These are phyloP conservation scores for Cylindrodendrum hubeiense DNA, from an alignment of 2,329 filamentous ascomycete species.

Conservation along the genomic window DNA sequence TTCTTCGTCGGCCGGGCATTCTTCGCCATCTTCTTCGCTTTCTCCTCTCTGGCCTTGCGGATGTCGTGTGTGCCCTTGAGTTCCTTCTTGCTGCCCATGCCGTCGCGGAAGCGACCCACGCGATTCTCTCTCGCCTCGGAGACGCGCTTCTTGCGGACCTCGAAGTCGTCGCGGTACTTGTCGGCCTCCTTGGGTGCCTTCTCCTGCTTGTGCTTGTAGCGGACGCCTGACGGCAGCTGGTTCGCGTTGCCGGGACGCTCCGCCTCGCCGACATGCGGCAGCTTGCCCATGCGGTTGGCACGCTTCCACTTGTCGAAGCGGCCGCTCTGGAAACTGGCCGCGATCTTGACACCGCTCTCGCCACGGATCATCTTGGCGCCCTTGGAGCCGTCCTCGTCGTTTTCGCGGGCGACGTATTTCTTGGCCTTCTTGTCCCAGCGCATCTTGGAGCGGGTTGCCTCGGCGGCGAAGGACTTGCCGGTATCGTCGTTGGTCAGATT, in stretches of 20 bases:
- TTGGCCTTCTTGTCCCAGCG: constrained; percentile 97
- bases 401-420: constrained; percentile 92
- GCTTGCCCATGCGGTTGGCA: constrained; percentile 81
- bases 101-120: constrained; percentile 79
- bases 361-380: constrained; percentile 80
- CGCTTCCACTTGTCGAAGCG: constrained; percentile 95
- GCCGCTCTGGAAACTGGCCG: constrained; percentile 91
- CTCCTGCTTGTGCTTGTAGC: constrained; percentile 89
- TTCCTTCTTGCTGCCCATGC: constrained; percentile 80
- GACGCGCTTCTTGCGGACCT: constrained; percentile 90
- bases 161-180: constrained; percentile 90
- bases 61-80: constrained; percentile 87
- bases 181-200: constrained; percentile 94
- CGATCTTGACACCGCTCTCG: constrained; percentile 96
- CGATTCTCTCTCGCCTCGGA: constrained; percentile 89
- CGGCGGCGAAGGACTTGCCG: constrained; percentile 81
- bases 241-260: constrained; percentile 64
- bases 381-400: constrained; percentile 93
- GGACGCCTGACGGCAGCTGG: constrained; percentile 51
- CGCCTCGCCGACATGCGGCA: constrained; percentile 86
- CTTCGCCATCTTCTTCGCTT: constrained; percentile 85
- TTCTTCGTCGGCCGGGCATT: constrained; percentile 85
- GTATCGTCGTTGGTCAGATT: constrained; percentile 92
- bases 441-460: constrained; percentile 80
- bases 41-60: constrained; percentile 81